phyloP scores from a whole-genome alignment of 2,329 filamentous ascomycete genomes.

The Teratosphaeria viscida region DNA sequence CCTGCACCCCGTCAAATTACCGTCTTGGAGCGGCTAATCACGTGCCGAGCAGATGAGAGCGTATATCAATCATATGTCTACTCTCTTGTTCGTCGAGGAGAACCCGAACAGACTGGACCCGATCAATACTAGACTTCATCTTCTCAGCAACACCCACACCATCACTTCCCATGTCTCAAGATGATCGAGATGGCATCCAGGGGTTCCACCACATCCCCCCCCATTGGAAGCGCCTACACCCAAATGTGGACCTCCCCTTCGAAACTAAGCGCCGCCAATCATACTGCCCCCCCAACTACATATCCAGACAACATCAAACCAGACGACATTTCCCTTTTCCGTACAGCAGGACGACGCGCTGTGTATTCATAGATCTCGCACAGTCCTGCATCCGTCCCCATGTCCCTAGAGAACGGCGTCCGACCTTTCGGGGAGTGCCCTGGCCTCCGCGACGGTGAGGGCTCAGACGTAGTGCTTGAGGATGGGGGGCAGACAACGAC shows the following conservation, averaged over 20 bases:
- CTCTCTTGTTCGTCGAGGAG: too few relatives aligned
- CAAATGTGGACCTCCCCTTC: background rate
- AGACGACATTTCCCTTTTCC: background rate
- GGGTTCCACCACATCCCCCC: background rate
- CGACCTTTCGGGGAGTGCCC: background rate
- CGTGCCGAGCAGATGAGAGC: too few relatives aligned
- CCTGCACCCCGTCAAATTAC: too few relatives aligned
- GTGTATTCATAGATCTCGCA: slow-evolving; percentile 13
- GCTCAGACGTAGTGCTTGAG: background rate
- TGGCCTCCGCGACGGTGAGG: background rate
- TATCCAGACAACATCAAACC: background rate
- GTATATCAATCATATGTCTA: too few relatives aligned
- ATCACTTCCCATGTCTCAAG: background rate
- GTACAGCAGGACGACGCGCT: slow-evolving; percentile 10
- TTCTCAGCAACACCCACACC: background rate
- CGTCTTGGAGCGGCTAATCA: too few relatives aligned
- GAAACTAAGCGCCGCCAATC: background rate
- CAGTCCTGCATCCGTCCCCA: slow-evolving; percentile 4
- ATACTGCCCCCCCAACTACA: background rate
- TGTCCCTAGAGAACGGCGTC: background rate
- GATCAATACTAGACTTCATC: too few relatives aligned
- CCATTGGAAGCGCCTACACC: background rate
- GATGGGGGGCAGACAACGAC: background rate
- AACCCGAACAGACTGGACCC: too few relatives aligned
- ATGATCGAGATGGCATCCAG: background rate